phyloP scores from a whole-genome alignment of 805 yeast genomes.

The Candida khao-thaluensis region DNA sequence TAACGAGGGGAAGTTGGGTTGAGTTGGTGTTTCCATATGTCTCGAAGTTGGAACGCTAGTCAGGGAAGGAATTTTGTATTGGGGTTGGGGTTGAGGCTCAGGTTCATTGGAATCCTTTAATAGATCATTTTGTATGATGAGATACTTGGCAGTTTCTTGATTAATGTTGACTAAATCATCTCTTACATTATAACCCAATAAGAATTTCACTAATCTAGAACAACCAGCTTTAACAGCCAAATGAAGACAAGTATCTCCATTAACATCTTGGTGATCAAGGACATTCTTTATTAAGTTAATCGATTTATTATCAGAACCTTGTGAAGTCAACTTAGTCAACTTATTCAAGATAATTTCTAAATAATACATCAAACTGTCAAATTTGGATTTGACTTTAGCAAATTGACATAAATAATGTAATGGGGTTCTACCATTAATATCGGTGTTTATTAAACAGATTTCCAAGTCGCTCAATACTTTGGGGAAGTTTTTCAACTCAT shows the following conservation, averaged over 20 bases:
- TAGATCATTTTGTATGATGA: slow-evolving; percentile 40
- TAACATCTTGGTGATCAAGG: slow-evolving; percentile 71
- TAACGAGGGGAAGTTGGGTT: slow-evolving; percentile 16
- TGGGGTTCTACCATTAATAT: slow-evolving; percentile 70
- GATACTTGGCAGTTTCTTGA: slow-evolving; percentile 45
- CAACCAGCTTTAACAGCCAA: slow-evolving; percentile 71
- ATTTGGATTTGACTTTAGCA: slow-evolving; percentile 61
- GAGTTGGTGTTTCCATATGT: slow-evolving; percentile 23
- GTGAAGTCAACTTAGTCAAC: slow-evolving; percentile 48
- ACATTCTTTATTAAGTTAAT: slow-evolving; percentile 60
- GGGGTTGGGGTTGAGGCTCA: slow-evolving; percentile 3
- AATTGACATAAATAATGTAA: slow-evolving; percentile 81
- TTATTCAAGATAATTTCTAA: slow-evolving; percentile 73
- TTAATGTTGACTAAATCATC: slow-evolving; percentile 46
- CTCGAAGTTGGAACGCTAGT: slow-evolving; percentile 8
- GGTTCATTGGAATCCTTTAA: slow-evolving; percentile 13
- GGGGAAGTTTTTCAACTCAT: slow-evolving; percentile 75
- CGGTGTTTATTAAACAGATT: slow-evolving; percentile 76
- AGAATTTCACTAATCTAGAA: slow-evolving; percentile 68
- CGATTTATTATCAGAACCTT: slow-evolving; percentile 40
- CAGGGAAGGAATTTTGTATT: background rate
- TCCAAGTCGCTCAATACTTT: slow-evolving; percentile 72
- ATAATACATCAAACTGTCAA: slow-evolving; percentile 82
- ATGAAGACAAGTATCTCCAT: slow-evolving; percentile 86
- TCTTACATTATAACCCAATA: slow-evolving; percentile 82